Evolutionary conservation across 1,284 basidiomycete genomes (phyloP).

Genomic region (Trichosporon ovoides): DNA sequence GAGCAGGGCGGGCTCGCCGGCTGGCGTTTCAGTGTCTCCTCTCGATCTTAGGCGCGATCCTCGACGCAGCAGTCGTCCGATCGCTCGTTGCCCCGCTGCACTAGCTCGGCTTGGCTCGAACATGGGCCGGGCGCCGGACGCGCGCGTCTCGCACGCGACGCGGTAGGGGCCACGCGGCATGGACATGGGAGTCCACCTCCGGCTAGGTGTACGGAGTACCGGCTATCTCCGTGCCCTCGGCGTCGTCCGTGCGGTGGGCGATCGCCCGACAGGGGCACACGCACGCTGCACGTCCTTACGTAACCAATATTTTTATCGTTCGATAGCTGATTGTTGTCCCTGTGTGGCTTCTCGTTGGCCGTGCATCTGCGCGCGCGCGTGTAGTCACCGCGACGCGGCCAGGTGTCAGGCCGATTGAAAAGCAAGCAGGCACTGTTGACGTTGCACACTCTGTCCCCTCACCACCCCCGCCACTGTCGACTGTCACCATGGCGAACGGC

Average conservation of each 20-base stretch:
- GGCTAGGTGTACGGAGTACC: no score
- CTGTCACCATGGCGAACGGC: slow-evolving; percentile 20
- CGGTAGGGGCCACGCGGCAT: no score
- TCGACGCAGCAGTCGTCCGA: slow-evolving; percentile 4
- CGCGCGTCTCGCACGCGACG: no score
- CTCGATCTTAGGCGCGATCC: no score
- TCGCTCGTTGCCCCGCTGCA: not conserved
- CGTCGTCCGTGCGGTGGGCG: no score
- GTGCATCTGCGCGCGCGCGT: no score
- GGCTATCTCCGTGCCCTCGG: no score
- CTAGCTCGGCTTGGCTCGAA: not conserved
- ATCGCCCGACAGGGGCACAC: no score
- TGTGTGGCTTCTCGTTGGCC: not conserved
- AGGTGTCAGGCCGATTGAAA: not conserved
- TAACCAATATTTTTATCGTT: not conserved
- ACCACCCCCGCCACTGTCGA: slow-evolving; percentile 1
- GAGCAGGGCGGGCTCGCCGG: no score
- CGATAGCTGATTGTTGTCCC: not conserved
- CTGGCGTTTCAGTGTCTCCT: not conserved
- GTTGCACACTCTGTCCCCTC: not conserved
- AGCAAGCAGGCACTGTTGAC: not conserved
- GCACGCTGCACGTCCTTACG: not conserved
- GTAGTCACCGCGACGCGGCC: no score
- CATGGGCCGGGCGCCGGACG: no score
- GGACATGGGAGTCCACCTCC: no score